phyloP scores from a whole-genome alignment of 1,139 yeast genomes.

The Sugiyamaella novakii region DNA sequence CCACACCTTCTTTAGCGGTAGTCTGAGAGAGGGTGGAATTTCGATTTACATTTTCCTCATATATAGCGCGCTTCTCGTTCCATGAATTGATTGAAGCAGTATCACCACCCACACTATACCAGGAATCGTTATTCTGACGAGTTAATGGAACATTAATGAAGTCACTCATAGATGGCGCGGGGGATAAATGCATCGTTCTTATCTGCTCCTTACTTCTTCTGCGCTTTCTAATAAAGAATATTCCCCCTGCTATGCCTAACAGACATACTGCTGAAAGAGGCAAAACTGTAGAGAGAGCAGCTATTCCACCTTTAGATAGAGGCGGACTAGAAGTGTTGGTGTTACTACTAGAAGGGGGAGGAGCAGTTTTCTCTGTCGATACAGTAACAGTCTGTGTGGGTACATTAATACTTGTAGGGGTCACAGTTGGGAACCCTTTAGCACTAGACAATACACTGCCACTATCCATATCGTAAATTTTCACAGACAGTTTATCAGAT shows the following conservation, averaged over 20 bases:
- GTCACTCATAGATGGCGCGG: conserved; percentile 26
- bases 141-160: conserved; percentile 19
- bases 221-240: conserved; percentile 30
- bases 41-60: conserved; percentile 26
- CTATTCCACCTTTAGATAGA: conserved; percentile 37
- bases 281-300: conserved; percentile 42
- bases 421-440: conserved; percentile 18
- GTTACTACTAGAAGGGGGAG: conserved; percentile 26
- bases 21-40: conserved; percentile 5
- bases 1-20: neutral
- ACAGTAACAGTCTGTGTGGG: conserved; percentile 32
- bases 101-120: conserved; percentile 27
- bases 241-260: conserved; percentile 30
- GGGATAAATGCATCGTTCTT: conserved; percentile 23
- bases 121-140: conserved; percentile 21
- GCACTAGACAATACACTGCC: conserved; percentile 15
- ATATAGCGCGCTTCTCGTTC: conserved; percentile 36
- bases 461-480: conserved; percentile 14
- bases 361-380: conserved; percentile 37
- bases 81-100: conserved; percentile 37
- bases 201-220: conserved; percentile 19
- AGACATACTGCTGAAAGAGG: conserved; percentile 37
- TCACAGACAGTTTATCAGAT: conserved; percentile 7
- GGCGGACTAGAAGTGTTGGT: conserved; percentile 19
- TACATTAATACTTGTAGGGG: conserved; percentile 10